Percentiles rank a stretch among this genome's conserved stretches.
Conservation (phyloP, 306 rosid species). For the Cyamopsis tetragonoloba region DNA sequence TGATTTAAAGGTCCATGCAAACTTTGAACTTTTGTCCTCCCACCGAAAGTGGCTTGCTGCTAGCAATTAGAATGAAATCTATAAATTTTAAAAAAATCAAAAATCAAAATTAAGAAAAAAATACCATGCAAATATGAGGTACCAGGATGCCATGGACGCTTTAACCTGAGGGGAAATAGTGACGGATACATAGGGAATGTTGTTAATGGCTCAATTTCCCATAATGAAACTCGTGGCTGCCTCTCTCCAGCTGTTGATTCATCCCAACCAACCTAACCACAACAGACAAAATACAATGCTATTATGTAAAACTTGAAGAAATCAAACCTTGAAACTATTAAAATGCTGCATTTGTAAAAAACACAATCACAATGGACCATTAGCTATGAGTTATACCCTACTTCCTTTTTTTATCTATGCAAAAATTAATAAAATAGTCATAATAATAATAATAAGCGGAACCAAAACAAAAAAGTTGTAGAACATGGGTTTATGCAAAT, state of each 20-base stretch:
- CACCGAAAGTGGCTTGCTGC: not conserved
- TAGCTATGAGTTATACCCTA: not conserved
- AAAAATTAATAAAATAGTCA: too few relatives aligned
- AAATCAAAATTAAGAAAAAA: not conserved
- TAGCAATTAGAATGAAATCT: not conserved
- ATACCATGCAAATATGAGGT: conserved; percentile 71
- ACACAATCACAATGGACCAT: not conserved
- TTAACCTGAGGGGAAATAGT: conserved; percentile 75
- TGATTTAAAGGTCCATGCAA: not conserved
- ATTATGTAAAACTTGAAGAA: not conserved
- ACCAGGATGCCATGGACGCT: conserved; percentile 95
- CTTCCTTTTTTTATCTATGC: not conserved
- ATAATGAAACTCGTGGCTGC: conserved; percentile 83
- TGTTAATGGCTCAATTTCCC: conserved; percentile 96
- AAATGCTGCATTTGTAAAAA: not conserved
- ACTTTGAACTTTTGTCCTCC: not conserved
- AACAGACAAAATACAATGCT: conserved; percentile 27
- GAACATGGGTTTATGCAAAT: not conserved
- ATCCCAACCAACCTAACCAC: conserved; percentile 87
- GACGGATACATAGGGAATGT: conserved; percentile 95
- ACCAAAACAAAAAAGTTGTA: not conserved
- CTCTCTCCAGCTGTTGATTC: conserved; percentile 91
- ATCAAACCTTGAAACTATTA: not conserved
- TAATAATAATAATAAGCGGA: not conserved
- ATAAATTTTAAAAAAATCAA: not conserved